A percentile compares a stretch with the other conserved stretches of the same genome.
These are phyloP conservation scores for Plantago major DNA, from an alignment of 257 asterid genomes.

Conservation along the genomic window DNA sequence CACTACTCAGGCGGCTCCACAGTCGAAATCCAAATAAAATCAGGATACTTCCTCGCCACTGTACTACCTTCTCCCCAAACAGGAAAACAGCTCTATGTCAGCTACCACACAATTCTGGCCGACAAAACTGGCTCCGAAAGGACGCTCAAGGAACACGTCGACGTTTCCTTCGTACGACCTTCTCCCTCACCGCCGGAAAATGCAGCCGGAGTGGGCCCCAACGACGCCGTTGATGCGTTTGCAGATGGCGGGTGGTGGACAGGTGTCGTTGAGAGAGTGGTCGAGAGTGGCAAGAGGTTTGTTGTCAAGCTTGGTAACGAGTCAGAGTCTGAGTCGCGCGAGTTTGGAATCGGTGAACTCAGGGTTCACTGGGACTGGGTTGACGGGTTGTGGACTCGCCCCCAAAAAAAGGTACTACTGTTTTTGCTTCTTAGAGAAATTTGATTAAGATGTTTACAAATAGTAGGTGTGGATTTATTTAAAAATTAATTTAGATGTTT, in stretches of 20 bases:
- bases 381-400: conserved; percentile 50
- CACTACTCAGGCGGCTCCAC: no score
- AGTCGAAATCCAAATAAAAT: no score
- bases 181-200: conserved; percentile 20
- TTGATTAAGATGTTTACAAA: no score
- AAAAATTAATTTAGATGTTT: no score
- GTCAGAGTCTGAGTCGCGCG: conserved; percentile 51
- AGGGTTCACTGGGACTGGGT: conserved; percentile 67
- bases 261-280: conserved; percentile 31
- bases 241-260: conserved; percentile 70
- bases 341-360: conserved; percentile 39
- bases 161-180: conserved; percentile 37
- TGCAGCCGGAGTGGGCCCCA: conserved; percentile 21
- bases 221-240: conserved; percentile 58
- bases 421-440: no score
- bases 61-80: no score
- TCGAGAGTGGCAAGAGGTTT: conserved; percentile 26
- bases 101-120: no score
- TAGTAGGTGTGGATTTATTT: no score
- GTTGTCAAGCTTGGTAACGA: conserved; percentile 37
- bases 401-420: conserved; percentile 54
- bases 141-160: conserved; percentile 30
- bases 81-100: no score
- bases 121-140: no score
- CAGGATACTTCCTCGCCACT: no score